Base-by-base conservation (phyloP, 805 yeast species). In the Zygoascus ofunaensis region DNA sequence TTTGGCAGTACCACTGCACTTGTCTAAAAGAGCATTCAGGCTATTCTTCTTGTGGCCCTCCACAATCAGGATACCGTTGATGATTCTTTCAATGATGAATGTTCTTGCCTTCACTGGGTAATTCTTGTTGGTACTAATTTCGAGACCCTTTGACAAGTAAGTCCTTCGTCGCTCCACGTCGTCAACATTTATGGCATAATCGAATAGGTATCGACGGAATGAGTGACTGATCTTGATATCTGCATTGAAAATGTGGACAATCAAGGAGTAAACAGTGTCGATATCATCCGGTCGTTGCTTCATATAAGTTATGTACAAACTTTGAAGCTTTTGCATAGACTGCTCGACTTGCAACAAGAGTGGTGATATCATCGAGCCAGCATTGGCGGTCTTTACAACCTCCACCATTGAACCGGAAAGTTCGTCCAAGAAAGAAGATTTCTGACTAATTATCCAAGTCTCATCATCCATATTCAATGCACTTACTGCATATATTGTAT, bases 331-430 rank as follows among this genome's bases (percentile, higher is more conserved):
- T 20, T 72, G 72, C 21, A 83, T 65, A 0, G 92, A 78, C 56
- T 82, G 87, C 28, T 74, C 80, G 3, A 85, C 69, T 56, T 82
- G 85, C 56, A 87, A 74, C 48, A 80, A 85, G 17, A 77, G 67
- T 1, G 79, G 66, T 0, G 87, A 79, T 1, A 75, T 69, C 46
- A 78, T 59, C 0, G 76, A 61, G 1, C 74, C 61, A 2, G 62
- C 51, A 37, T 62, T 57, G 34, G 73, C 70, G 33, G 72, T 62
- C 2, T 60, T 55, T 1, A 68, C 60, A 18, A 80, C 68, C 10
- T 65, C 72, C 24, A 69, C 68, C 1, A 74, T 64, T 26, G 74
- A 48, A 0, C 64, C 61, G 2, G 72, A 66, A 37, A 79, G 56
- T 19, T 66, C 64, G 20, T 66, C 57, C 20, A 80, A 56, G 1